These are phyloP conservation scores for Thalassiosira exigua DNA, from an alignment of 352 stramenopile genomes.

Conservation along the genomic window DNA sequence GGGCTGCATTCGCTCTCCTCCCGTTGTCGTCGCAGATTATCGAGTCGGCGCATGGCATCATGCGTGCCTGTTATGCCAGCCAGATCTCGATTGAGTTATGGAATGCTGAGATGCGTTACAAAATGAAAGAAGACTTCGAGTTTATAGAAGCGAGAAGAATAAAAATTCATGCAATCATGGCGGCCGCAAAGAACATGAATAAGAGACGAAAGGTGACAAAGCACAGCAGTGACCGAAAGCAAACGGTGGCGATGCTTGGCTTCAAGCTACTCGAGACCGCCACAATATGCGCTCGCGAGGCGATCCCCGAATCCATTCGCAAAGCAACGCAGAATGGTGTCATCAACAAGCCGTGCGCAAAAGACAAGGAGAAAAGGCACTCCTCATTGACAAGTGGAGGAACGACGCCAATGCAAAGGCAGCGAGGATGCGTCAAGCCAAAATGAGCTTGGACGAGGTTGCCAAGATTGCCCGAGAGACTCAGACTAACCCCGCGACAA, in stretches of 20 bases:
- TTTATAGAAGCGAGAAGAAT: slow-evolving; percentile 1
- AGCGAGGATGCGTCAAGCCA: no score
- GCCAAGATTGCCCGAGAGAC: no score
- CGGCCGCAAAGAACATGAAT: slow-evolving; percentile 2
- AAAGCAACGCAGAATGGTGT: slow-evolving; percentile 2
- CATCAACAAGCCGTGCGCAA: no score
- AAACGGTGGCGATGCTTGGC: slow-evolving; percentile 24
- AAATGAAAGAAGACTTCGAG: slow-evolving; percentile 24
- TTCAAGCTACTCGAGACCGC: neutral
- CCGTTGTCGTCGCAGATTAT: slow-evolving; percentile 21
- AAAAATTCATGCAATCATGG: neutral
- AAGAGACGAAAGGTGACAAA: neutral
- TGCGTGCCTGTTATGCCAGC: neutral
- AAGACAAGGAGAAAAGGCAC: no score
- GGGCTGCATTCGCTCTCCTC: neutral
- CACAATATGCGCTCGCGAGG: neutral
- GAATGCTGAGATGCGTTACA: neutral
- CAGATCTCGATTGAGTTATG: slow-evolving; percentile 18
- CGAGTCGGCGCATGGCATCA: slow-evolving; percentile 24
- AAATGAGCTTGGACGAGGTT: no score
- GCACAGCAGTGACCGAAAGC: slow-evolving; percentile 13
- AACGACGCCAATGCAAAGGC: neutral
- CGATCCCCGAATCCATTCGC: no score
- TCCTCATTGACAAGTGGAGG: neutral
- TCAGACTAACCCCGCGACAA: no score